Base-by-base conservation (phyloP, 768 basidiomycete species). In the Gautieria morchelliformis region DNA sequence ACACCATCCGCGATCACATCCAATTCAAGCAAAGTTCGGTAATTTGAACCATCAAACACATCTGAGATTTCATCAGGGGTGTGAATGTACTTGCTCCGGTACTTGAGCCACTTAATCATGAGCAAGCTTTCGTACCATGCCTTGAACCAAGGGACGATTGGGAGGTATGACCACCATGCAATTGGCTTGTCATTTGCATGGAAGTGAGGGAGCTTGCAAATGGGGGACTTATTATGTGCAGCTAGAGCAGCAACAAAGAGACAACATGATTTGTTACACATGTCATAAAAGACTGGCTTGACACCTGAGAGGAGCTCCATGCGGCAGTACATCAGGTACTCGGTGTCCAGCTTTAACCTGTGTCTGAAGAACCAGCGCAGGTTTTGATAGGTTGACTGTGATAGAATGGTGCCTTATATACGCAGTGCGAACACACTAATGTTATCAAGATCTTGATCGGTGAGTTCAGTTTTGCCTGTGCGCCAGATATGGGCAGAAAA, bases 241-340 rank as follows among this genome's bases (percentile, higher is more conserved):
- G 27, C 5, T 27, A 27, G 27, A 5, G 65, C 62, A 1, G 74
- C 74, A 8, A 67, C 61, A 58, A 64, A 78, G 56, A 68, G 70
- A 52, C 63, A 63, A 59, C 78, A 79, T 0, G 72, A 74, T 48
- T 74, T 72, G 24, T 63, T 50, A 62, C 78, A 80, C 61, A 75
- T 78, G 62, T 78, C 63, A 62, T 67, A 74, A 67, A 40, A 46
- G 0, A 64, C 58, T 0, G 72, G 69, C 19, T 66, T 61, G 48
- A 76, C 61, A 1, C 66, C 70, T 4, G 73, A 62, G 4, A 75
- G 67, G 40, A 66, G 67, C 5, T 60, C 59, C 5, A 67, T 59
- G 9, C 64, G 67, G 1, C 64, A 49, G 27, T 61, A 53, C 5
- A 48, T 49, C 9, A 20, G 44, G n/a, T 59, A 54, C 19, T 33